phyloP scores from a whole-genome alignment of 805 yeast species.

The Starmerella gropengiesseri region DNA sequence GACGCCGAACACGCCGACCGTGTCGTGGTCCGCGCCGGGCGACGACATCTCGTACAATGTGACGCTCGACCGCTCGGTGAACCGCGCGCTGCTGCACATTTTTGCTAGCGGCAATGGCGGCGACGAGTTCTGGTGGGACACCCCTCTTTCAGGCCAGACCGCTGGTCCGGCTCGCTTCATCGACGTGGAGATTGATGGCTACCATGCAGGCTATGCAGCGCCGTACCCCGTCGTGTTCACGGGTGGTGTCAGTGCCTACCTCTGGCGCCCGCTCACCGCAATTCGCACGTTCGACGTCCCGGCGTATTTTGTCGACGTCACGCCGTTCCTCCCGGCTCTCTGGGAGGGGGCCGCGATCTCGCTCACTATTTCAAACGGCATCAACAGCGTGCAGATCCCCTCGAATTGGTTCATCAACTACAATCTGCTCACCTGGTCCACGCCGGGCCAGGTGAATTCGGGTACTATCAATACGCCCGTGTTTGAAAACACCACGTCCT shows the following conservation, averaged over 20 bases:
- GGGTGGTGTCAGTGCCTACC: slow-evolving; percentile 69
- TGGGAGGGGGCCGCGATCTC: slow-evolving; percentile 49
- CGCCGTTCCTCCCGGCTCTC: slow-evolving; percentile 57
- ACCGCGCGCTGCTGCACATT: slow-evolving; percentile 42
- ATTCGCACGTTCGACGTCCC: slow-evolving; percentile 63
- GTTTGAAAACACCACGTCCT: not conserved
- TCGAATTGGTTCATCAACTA: slow-evolving; percentile 29
- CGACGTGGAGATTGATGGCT: slow-evolving; percentile 49
- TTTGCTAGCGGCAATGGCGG: slow-evolving; percentile 64
- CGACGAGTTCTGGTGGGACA: slow-evolving; percentile 73
- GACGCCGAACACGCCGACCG: not conserved
- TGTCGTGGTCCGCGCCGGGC: slow-evolving; percentile 20
- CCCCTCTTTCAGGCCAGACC: slow-evolving; percentile 21
- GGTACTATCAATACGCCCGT: slow-evolving; percentile 13
- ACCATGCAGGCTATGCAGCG: slow-evolving; percentile 47
- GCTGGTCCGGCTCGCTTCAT: slow-evolving; percentile 38
- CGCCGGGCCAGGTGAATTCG: slow-evolving; percentile 18
- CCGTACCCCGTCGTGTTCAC: slow-evolving; percentile 71
- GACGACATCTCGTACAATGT: slow-evolving; percentile 16
- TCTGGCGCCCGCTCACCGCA: slow-evolving; percentile 76
- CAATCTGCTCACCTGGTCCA: slow-evolving; percentile 28
- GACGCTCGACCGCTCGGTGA: slow-evolving; percentile 16
- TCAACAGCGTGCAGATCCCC: slow-evolving; percentile 18
- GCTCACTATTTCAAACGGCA: slow-evolving; percentile 37
- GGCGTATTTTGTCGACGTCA: slow-evolving; percentile 57